Evolutionary conservation across 495 filamentous ascomycete species (phyloP), one percentile per base, ranked within the genome.

Genomic region (Letharia lupina): DNA sequence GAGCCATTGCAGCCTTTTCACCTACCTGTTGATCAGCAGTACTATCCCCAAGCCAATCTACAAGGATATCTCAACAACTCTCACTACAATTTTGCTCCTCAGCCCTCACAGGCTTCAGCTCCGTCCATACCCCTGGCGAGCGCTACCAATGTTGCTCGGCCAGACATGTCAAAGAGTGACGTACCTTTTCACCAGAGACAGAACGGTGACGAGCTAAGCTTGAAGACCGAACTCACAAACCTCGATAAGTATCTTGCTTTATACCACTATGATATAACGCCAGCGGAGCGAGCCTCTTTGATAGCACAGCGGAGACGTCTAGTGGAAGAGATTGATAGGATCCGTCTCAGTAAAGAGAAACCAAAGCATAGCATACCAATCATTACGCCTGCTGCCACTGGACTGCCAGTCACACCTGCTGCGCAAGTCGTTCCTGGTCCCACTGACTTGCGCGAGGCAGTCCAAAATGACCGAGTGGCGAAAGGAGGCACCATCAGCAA

Each of bases 221-320:
- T 79, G 52, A 73, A 73, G 15, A 61, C 67, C 2, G 67, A 78
- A 42, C 73, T 80, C 5, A 70, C 70, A 1, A 73, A 69, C 18
- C 67, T 80, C 16, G 77, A 80, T 54, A 73, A 75, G 61, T 71
- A 79, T 47, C 76, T 76, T 65, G 78, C 78, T 12, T 63, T 80
- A 35, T 72, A 77, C 62, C 70, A 71, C 12, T 77, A 77, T 69
- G 71, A 77, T 41, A 70, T 80, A 37, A 72, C 72, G 15, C 65
- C 72, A 18, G 59, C 69, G 15, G 71, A 73, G 4, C 77, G 78
- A 64, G 69, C 72, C 12, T 61, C 70, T 39, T 61, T 78, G 16
- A 73, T 79, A 56, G 73, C 75, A 18, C 75, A 76, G 61, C 73
- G 78, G 16, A 75, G 69, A 60, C 67, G 67, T 58, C 67, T 80